Conservation (phyloP, 352 stramenopile species). For the Phytophthora meadii region DNA sequence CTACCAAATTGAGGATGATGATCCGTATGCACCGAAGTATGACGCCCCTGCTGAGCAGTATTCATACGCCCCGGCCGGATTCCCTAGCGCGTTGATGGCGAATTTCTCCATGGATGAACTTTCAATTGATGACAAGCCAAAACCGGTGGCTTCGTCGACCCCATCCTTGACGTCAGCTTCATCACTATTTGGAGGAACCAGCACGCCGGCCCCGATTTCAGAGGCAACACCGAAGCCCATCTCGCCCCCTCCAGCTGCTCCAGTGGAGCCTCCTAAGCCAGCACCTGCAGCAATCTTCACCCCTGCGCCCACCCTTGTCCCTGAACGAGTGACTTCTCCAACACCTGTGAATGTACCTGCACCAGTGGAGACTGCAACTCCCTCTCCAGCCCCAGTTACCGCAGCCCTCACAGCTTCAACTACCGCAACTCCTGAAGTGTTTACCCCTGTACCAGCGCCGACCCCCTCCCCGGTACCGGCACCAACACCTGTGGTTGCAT, state of each 20-base stretch:
- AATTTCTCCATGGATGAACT: slow-evolving; percentile 64
- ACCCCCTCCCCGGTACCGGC: slow-evolving; percentile 23
- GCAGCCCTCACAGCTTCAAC: not conserved
- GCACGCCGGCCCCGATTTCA: slow-evolving; percentile 11
- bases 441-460: not conserved
- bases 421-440: slow-evolving; percentile 1
- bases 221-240: slow-evolving; percentile 12
- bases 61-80: slow-evolving; percentile 29
- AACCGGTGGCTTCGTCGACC: slow-evolving; percentile 17
- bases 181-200: slow-evolving; percentile 40
- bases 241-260: slow-evolving; percentile 12
- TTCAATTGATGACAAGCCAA: slow-evolving; percentile 35
- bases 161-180: slow-evolving; percentile 25
- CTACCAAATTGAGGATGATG: slow-evolving; percentile 45
- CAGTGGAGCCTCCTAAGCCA: slow-evolving; percentile 18
- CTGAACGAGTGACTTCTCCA: slow-evolving; percentile 4
- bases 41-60: slow-evolving; percentile 9
- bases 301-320: slow-evolving; percentile 15
- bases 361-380: slow-evolving; percentile 2
- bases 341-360: slow-evolving; percentile 16
- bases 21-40: slow-evolving; percentile 35
- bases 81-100: slow-evolving; percentile 43
- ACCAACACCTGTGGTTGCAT: slow-evolving; percentile 6
- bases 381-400: slow-evolving; percentile 1
- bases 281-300: slow-evolving; percentile 9